Percentiles rank a stretch among this genome's conserved stretches.
Evolutionary conservation across 2,329 filamentous ascomycete species (phyloP).

Genomic region (Cytospora piceicola): DNA sequence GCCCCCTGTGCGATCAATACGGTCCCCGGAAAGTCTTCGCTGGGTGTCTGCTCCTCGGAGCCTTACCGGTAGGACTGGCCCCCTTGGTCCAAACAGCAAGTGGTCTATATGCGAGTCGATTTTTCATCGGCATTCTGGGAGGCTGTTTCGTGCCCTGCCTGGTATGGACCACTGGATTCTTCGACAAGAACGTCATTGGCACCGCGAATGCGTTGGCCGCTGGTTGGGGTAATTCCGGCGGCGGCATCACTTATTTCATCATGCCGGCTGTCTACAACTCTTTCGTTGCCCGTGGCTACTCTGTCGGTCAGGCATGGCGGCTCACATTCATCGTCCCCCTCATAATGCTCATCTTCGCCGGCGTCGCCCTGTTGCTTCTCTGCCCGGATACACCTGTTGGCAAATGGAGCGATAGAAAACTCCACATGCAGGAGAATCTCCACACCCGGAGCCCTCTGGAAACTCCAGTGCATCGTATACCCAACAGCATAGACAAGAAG

Average conservation of each 20-base stretch:
- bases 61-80: conserved; percentile 80
- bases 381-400: conserved; percentile 84
- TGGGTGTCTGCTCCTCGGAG: conserved; percentile 73
- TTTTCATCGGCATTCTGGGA: conserved; percentile 81
- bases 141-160: conserved; percentile 84
- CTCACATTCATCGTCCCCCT: conserved; percentile 85
- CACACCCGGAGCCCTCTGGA: conserved; percentile 50
- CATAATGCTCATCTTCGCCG: conserved; percentile 70
- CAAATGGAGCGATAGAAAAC: conserved; percentile 72
- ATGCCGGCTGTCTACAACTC: conserved; percentile 91
- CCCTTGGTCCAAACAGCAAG: conserved; percentile 71
- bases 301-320: conserved; percentile 75
- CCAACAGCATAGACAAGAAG: conserved; percentile 53
- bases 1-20: conserved; percentile 83
- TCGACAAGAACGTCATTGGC: conserved; percentile 89
- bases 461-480: conserved; percentile 52
- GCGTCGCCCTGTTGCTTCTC: conserved; percentile 69
- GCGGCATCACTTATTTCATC: conserved; percentile 89
- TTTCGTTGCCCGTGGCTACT: conserved; percentile 63
- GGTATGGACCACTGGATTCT: conserved; percentile 92
- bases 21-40: conserved; percentile 82
- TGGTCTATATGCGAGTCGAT: conserved; percentile 73
- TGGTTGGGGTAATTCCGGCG: conserved; percentile 85
- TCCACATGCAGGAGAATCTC: conserved; percentile 41
- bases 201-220: conserved; percentile 85